Evolutionary conservation across 169 alveolate species (phyloP).

Genomic region (Besnoitia besnoiti): DNA sequence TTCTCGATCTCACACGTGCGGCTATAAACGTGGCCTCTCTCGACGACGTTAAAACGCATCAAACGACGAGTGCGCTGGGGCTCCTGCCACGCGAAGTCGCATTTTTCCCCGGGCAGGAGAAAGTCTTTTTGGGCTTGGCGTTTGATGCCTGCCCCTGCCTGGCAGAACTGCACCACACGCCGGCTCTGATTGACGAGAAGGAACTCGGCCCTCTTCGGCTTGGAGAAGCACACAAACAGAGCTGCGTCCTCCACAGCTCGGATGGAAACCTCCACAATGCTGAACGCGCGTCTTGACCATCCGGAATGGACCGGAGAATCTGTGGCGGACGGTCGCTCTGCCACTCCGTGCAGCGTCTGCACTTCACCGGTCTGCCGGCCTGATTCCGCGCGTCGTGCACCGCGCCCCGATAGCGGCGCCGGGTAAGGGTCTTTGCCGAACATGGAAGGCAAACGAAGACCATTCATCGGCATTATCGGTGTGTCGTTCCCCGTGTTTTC

Average conservation of each 20-base stretch:
- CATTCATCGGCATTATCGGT: too few species aligned
- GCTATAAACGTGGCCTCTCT: neutral
- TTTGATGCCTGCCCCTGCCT: slow-evolving; percentile 50
- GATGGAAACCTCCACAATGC: neutral
- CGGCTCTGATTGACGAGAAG: slow-evolving; percentile 55
- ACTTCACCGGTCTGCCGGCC: too few species aligned
- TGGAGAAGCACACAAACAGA: slow-evolving; percentile 46
- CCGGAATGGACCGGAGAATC: too few species aligned
- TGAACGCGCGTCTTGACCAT: neutral
- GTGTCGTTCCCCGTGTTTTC: too few species aligned
- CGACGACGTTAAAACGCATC: slow-evolving; percentile 40
- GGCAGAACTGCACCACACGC: slow-evolving; percentile 53
- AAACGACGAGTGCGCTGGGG: slow-evolving; percentile 58
- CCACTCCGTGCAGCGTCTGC: too few species aligned
- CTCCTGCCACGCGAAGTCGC: slow-evolving; percentile 63
- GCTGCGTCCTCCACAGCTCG: slow-evolving; percentile 60
- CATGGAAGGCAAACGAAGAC: too few species aligned
- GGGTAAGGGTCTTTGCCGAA: too few species aligned
- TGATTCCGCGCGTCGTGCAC: too few species aligned
- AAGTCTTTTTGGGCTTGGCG: slow-evolving; percentile 37
- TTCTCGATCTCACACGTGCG: slow-evolving; percentile 53
- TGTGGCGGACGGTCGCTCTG: too few species aligned
- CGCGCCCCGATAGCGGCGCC: too few species aligned
- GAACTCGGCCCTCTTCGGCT: slow-evolving; percentile 50
- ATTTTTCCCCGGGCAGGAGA: slow-evolving; percentile 44